A percentile compares a stretch with the other conserved stretches of the same genome.
Conservation (phyloP, 2,329 filamentous ascomycete species). For the Sclerotinia glacialis region DNA sequence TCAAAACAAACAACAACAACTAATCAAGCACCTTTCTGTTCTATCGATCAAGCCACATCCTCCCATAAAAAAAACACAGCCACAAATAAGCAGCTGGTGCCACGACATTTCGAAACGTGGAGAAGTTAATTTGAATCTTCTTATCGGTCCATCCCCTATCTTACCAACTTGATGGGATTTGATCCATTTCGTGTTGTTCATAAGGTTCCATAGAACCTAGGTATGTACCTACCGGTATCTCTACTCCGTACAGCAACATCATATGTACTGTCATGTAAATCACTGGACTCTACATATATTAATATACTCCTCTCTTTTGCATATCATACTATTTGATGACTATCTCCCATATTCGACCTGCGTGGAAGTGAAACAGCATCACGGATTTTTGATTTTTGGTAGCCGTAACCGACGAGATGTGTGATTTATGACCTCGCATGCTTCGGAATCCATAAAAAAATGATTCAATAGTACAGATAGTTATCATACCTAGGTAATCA, state of each 20-base stretch:
- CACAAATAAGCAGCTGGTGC: constrained; percentile 19
- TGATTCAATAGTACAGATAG: constrained; percentile 19
- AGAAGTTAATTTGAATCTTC: constrained; percentile 8
- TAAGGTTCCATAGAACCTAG: neutral
- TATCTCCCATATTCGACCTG: neutral
- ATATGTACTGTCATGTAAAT: constrained; percentile 8
- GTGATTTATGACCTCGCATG: constrained; percentile 6
- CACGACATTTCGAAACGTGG: constrained; percentile 23
- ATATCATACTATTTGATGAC: neutral
- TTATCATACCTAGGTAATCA: neutral
- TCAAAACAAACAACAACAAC: neutral
- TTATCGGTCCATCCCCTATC: constrained; percentile 18
- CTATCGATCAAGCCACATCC: neutral
- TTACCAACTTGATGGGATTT: constrained; percentile 14
- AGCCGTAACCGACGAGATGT: neutral
- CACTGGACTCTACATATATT: constrained; percentile 10
- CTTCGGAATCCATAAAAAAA: constrained; percentile 7
- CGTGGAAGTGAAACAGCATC: neutral
- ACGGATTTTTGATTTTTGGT: neutral
- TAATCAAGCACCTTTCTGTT: neutral
- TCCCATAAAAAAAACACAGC: constrained; percentile 6
- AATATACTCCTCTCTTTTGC: constrained; percentile 7
- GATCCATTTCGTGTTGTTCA: neutral
- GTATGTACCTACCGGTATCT: no score
- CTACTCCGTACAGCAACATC: neutral